These are phyloP conservation scores for Melanomma pulvis-pyrius DNA, from an alignment of 495 filamentous ascomycete species.

Conservation along the genomic window DNA sequence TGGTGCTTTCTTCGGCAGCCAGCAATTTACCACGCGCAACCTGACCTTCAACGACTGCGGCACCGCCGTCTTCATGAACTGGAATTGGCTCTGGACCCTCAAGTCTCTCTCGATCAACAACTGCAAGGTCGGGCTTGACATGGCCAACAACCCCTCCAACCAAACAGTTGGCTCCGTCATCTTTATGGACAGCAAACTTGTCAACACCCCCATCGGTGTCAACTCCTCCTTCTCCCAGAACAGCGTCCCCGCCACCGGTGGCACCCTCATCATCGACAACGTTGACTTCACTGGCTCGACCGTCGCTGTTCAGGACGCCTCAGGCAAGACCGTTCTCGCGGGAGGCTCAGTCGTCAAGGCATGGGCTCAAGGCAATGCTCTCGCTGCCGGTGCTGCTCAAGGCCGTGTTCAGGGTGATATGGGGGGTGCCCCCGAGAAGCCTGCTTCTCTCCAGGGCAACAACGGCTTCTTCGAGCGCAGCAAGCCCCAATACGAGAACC, in stretches of 20 bases:
- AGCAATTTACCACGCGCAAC: slow-evolving; percentile 58
- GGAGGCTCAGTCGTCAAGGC: slow-evolving; percentile 57
- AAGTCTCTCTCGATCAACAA: slow-evolving; percentile 51
- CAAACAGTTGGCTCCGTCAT: slow-evolving; percentile 53
- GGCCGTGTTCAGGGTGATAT: slow-evolving; percentile 48
- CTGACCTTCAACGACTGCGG: slow-evolving; percentile 54
- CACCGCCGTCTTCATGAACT: slow-evolving; percentile 56
- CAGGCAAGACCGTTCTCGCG: slow-evolving; percentile 55
- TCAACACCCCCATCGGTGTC: slow-evolving; percentile 44
- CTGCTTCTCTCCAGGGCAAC: slow-evolving; percentile 46
- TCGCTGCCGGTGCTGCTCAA: slow-evolving; percentile 49
- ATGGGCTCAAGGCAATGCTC: slow-evolving; percentile 60
- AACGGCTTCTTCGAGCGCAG: slow-evolving; percentile 65
- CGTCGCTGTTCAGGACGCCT: slow-evolving; percentile 60
- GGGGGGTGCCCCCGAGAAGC: slow-evolving; percentile 46
- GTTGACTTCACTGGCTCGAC: slow-evolving; percentile 63
- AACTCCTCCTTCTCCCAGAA: slow-evolving; percentile 40
- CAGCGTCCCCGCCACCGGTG: slow-evolving; percentile 50
- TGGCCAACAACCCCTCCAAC: slow-evolving; percentile 53
- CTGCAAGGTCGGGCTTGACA: slow-evolving; percentile 65
- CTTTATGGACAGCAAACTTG: slow-evolving; percentile 46
- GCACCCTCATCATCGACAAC: slow-evolving; percentile 69
- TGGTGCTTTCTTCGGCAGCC: slow-evolving; percentile 56
- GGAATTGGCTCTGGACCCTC: slow-evolving; percentile 62
- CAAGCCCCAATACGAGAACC: slow-evolving; percentile 66